These are phyloP conservation scores for Nothophaeocryptopus gaeumannii DNA, from an alignment of 2,329 filamentous ascomycete species.

Conservation along the genomic window DNA sequence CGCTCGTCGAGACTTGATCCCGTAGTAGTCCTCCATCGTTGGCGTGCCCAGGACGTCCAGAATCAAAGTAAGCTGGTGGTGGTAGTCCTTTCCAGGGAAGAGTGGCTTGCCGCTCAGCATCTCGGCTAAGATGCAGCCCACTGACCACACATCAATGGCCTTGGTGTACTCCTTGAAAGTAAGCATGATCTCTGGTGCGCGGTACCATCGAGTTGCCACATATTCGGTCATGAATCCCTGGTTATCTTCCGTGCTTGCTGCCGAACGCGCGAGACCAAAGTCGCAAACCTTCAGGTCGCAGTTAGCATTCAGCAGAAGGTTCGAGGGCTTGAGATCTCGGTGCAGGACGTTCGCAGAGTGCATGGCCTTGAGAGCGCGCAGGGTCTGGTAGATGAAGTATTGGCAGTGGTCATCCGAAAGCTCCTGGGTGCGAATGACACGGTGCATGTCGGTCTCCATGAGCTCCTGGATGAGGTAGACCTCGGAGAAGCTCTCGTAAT, in stretches of 20 bases:
- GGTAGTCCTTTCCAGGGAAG: conserved; percentile 98
- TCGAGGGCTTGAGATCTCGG: conserved; percentile 95
- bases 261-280: conserved; percentile 88
- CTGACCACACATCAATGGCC: conserved; percentile 98
- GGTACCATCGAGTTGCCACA: conserved; percentile 97
- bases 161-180: conserved; percentile 99
- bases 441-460: conserved; percentile 99
- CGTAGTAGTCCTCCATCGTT: conserved; percentile 99
- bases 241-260: conserved; percentile 96
- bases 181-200: conserved; percentile 98
- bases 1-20: conserved; percentile 96
- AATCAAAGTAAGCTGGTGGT: conserved; percentile 96
- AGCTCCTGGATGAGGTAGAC: conserved; percentile 98
- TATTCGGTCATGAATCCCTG: conserved; percentile 99
- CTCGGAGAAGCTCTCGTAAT: conserved; percentile 93
- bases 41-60: conserved; percentile 95
- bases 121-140: conserved; percentile 95
- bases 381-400: conserved; percentile 99
- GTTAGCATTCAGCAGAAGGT: conserved; percentile 94
- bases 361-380: conserved; percentile 97
- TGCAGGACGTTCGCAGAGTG: conserved; percentile 98
- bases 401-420: conserved; percentile 99
- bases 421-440: conserved; percentile 97
- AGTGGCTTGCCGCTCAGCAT: conserved; percentile 98
- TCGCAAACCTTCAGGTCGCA: conserved; percentile 99